Percentiles rank a stretch among this genome's conserved stretches.
phyloP scores from a whole-genome alignment of 1,139 yeast genomes.

The Pichia sp. region DNA sequence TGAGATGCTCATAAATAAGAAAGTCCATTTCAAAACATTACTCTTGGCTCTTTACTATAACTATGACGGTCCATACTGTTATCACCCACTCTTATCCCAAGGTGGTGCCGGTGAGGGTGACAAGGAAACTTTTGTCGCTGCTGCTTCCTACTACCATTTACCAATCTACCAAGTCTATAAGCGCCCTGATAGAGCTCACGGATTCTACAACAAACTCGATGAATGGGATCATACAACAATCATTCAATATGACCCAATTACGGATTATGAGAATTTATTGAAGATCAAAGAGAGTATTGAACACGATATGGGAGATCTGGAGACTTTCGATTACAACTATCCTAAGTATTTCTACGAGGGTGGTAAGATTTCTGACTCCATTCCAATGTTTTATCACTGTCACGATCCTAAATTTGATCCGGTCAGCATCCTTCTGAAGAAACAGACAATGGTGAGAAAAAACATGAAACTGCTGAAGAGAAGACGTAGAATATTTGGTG shows the following conservation, averaged over 20 bases:
- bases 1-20: constrained; percentile 48
- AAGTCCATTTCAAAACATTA: constrained; percentile 42
- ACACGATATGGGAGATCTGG: constrained; percentile 15
- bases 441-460: constrained; percentile 19
- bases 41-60: constrained; percentile 53
- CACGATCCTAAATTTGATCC: constrained; percentile 37
- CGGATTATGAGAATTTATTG: constrained; percentile 29
- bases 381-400: constrained; percentile 33
- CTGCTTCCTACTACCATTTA: constrained; percentile 44
- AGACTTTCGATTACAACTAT: constrained; percentile 19
- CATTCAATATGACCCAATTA: constrained; percentile 37
- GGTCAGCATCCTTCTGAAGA: constrained; percentile 19
- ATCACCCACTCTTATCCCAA: constrained; percentile 49
- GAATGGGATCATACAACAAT: constrained; percentile 33
- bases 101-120: constrained; percentile 62
- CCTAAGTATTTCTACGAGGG: constrained; percentile 17
- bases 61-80: constrained; percentile 47
- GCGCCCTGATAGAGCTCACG: constrained; percentile 27
- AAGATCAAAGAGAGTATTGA: constrained; percentile 19
- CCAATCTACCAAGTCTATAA: constrained; percentile 50
- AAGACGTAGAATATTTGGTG: constrained; percentile 25
- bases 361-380: constrained; percentile 20
- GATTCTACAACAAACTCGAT: constrained; percentile 22
- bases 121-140: constrained; percentile 60
- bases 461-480: constrained; percentile 12